phyloP scores from a whole-genome alignment of 495 filamentous ascomycete genomes.

The Bryoglossum gracile region DNA sequence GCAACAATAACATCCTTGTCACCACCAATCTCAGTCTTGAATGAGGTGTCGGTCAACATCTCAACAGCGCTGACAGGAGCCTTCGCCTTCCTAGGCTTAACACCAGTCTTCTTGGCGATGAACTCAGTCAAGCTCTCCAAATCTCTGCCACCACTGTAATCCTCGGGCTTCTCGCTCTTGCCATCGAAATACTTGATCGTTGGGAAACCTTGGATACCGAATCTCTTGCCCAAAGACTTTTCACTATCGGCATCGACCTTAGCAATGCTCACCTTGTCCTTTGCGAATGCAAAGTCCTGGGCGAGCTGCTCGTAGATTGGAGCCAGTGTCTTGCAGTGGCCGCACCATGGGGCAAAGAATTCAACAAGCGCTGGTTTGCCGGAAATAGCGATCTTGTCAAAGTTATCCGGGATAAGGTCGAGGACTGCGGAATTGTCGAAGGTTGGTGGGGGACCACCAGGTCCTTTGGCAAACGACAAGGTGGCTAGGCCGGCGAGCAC shows the following conservation, averaged over 20 bases:
- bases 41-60: conserved; percentile 71
- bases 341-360: conserved; percentile 99
- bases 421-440: conserved; percentile 55
- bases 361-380: conserved; percentile 96
- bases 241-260: conserved; percentile 95
- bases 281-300: conserved; percentile 57
- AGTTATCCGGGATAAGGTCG: conserved; percentile 83
- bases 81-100: conserved; percentile 66
- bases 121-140: conserved; percentile 76
- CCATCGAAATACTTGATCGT: conserved; percentile 98
- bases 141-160: conserved; percentile 84
- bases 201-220: conserved; percentile 89
- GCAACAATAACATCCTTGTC: conserved; percentile 92
- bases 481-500: conserved; percentile 37
- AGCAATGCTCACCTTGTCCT: conserved; percentile 80
- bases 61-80: conserved; percentile 64
- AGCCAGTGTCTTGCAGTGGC: conserved; percentile 96
- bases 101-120: conserved; percentile 81
- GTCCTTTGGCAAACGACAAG: conserved; percentile 5
- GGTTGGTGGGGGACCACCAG: conserved; percentile 9
- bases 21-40: conserved; percentile 68
- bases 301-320: conserved; percentile 95
- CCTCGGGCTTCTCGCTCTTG: conserved; percentile 78
- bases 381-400: conserved; percentile 81
- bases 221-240: conserved; percentile 72